These are phyloP conservation scores for Draba incana DNA, from an alignment of 345 rosid genomes.

Conservation along the genomic window DNA sequence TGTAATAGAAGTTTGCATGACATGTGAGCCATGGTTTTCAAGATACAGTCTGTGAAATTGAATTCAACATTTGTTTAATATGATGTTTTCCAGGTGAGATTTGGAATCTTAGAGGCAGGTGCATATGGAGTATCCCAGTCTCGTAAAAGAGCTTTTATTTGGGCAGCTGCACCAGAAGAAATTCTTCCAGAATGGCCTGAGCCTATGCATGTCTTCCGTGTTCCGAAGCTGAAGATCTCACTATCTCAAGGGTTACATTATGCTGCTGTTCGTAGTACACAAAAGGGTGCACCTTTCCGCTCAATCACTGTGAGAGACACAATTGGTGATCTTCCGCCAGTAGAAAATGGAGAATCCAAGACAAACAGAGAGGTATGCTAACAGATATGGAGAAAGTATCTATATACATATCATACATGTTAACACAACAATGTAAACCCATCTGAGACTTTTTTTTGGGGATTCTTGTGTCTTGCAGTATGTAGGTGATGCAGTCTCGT, in stretches of 20 bases:
- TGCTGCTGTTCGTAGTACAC: constrained; percentile 82
- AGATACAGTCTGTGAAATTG: background rate
- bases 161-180: constrained; percentile 94
- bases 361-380: constrained; percentile 52
- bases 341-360: constrained; percentile 66
- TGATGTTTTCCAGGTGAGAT: constrained; percentile 67
- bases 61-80: background rate
- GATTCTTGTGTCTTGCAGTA: constrained; percentile 51
- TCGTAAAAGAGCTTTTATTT: constrained; percentile 84
- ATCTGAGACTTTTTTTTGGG: no score
- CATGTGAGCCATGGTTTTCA: background rate
- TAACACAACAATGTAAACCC: no score
- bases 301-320: constrained; percentile 90
- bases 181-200: constrained; percentile 97
- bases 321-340: constrained; percentile 84
- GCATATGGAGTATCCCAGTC: constrained; percentile 89
- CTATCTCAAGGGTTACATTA: constrained; percentile 53
- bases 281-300: constrained; percentile 84
- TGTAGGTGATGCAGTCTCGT: constrained; percentile 60
- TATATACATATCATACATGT: background rate
- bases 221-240: constrained; percentile 61
- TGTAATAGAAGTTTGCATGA: background rate
- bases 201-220: constrained; percentile 90
- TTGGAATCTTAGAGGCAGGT: constrained; percentile 94
- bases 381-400: constrained; percentile 21